Base-by-base conservation (phyloP, 192 early-diverging fungal species). In the Mortierella antarctica region DNA sequence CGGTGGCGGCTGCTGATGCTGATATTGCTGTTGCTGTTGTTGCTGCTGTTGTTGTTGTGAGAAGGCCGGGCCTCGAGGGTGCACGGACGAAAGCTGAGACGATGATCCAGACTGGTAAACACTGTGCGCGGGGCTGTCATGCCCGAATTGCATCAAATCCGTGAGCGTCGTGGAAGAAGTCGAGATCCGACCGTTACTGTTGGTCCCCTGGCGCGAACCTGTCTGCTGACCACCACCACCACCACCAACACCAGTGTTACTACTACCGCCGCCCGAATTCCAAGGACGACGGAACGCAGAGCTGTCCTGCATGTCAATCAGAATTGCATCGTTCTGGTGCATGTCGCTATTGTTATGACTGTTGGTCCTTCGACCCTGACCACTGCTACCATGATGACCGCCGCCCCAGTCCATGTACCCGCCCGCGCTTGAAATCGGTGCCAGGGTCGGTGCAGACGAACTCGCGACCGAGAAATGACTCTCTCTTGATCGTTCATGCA, bases 291-390 rank as follows among this genome's bases (percentile, higher is more conserved):
- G 31, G 31, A 31, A 31, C 31, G 31, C 31, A 31, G 31, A 31
- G 31, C 31, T 31, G 31, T 31, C 31, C 31, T 31, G 31, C 31
- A 31, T 31, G 3, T 31, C 31, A 31, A 31, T 31, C 31, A 31
- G 31, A 31, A 31, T 31, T 3, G 31, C 31, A 40, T 40, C 31
- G 15, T 8, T 12, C 46, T 14, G 55, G 21, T 52, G 57, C n/a
- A 17, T 57, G 53, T n/a, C 48, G 45, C 11, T 46, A 49, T 52
- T 64, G 62, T 5, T 64, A 49, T 51, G 31, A 23, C 9, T 63
- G 46, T 64, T 41, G 49, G 12, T 64, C 21, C 51, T 41, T 46
- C 11, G 39, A 17, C 15, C 58, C 31, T 31, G 31, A 31, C 31
- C 31, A 31, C 3, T 31, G 3, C 31, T 31, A 31, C 31, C 31